A percentile compares a stretch with the other conserved stretches of the same genome.
phyloP scores from a whole-genome alignment of 352 stramenopile species.

The Globisporangium nunn region DNA sequence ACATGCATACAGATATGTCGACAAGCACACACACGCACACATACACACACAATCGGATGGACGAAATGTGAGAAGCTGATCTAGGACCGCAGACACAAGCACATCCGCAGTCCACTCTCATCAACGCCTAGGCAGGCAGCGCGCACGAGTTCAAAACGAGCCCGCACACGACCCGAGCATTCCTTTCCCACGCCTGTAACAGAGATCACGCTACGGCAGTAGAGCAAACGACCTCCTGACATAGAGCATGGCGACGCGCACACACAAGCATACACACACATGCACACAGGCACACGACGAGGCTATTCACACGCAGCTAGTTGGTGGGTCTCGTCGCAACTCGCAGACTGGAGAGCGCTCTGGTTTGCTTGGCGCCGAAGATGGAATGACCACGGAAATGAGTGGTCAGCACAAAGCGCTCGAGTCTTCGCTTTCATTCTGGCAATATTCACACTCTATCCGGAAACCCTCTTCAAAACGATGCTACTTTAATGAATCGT shows the following conservation, averaged over 20 bases:
- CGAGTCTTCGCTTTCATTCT: too few species aligned
- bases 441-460: too few species aligned
- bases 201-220: conserved; percentile 63
- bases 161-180: conserved; percentile 46
- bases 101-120: conserved; percentile 60
- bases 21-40: conserved; percentile 2
- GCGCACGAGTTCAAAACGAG: conserved; percentile 63
- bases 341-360: too few species aligned
- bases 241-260: conserved; percentile 44
- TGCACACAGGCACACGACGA: neutral
- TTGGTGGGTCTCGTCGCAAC: too few species aligned
- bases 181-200: conserved; percentile 79
- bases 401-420: too few species aligned
- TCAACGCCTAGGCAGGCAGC: conserved; percentile 58
- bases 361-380: too few species aligned
- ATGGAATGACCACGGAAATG: too few species aligned
- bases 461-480: neutral
- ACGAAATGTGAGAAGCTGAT: conserved; percentile 70
- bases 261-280: conserved; percentile 6
- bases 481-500: neutral
- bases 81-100: conserved; percentile 39
- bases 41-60: conserved; percentile 3
- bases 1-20: neutral
- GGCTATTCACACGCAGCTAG: too few species aligned
- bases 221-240: conserved; percentile 75